Conservation (phyloP, 768 basidiomycete genomes). For the Tulasnella sp. region DNA sequence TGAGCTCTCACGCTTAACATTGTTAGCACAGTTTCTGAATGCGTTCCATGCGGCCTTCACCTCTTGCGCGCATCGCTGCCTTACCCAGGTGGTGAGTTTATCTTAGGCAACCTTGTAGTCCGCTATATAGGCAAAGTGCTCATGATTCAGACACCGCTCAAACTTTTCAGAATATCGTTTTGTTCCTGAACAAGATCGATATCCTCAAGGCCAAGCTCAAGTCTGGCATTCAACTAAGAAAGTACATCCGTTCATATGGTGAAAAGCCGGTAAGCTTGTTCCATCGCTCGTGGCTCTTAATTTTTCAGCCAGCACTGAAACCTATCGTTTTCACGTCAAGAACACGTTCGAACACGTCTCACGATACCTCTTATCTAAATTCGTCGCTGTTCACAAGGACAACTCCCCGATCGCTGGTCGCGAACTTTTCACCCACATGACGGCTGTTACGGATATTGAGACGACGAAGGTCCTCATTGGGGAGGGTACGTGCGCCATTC, state of each 20-base stretch:
- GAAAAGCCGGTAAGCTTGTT: constrained; percentile 6
- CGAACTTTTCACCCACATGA: constrained; percentile 17
- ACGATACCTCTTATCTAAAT: constrained; percentile 77
- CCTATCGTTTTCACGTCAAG: constrained; percentile 40
- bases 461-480: constrained; percentile 5
- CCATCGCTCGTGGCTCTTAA: constrained; percentile 4
- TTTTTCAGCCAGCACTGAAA: constrained; percentile 56
- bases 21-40: neutral
- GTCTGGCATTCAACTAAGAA: constrained; percentile 53
- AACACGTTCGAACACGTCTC: constrained; percentile 62
- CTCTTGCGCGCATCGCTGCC: too few species aligned
- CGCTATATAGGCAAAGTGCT: too few species aligned
- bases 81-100: neutral
- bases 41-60: too few species aligned
- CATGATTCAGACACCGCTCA: neutral
- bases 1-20: constrained; percentile 45
- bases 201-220: constrained; percentile 60
- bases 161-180: constrained; percentile 36
- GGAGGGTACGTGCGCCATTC: constrained; percentile 16
- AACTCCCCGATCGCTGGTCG: neutral
- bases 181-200: constrained; percentile 73
- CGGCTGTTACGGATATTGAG: constrained; percentile 16
- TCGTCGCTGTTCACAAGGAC: constrained; percentile 25
- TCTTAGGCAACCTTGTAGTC: too few species aligned
- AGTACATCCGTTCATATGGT: constrained; percentile 47